Evolutionary conservation across 2,329 filamentous ascomycete species (phyloP), one percentile per base, ranked within the genome.

Genomic region (Aspergillus ustus): DNA sequence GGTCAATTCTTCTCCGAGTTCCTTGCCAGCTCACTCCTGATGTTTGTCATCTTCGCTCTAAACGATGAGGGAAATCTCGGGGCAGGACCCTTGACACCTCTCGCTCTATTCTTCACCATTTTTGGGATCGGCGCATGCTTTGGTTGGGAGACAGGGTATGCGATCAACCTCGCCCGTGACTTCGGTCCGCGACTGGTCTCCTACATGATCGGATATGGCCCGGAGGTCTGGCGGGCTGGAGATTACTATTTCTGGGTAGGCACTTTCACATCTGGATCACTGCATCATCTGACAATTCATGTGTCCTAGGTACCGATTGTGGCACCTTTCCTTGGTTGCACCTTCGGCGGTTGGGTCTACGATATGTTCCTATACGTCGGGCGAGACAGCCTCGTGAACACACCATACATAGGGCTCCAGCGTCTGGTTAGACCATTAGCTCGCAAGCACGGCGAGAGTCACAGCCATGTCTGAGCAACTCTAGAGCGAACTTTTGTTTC

Each of bases 111-210:
- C 77, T 91, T 91, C 75, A 79, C 91, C 52, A 87, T 92, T 64
- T 91, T 91, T 70, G 89, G 89, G 7, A 86, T 92, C 22, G 89
- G 89, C 19, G 87, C 87, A 34, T 89, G 87, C 71, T 91, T 91
- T 69, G 90, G 90, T 7, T 91, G 88, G 88, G 85, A 92, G 73
- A 92, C 89, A 1, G 89, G 90, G 43, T 92, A 90, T 75, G 89
- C 89, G 17, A 91, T 91, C 66, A 92, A 92, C 69, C 75, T 91
- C 46, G 89, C 89, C 40, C 83, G 90, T 74, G 90, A 92, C 66
- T 90, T 92, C 70, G 88, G 88, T 0, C 89, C 89, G 9, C 81
- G 89, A 11, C 74, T 91, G 48, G 85, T 90, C 64, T 85, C 85
- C 1, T 90, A 87, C 70, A 84, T 88, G 70, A 68, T 91, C 57